These are phyloP conservation scores for Poa pratensis DNA, from an alignment of 176 grass and related monocot species.

Conservation along the genomic window DNA sequence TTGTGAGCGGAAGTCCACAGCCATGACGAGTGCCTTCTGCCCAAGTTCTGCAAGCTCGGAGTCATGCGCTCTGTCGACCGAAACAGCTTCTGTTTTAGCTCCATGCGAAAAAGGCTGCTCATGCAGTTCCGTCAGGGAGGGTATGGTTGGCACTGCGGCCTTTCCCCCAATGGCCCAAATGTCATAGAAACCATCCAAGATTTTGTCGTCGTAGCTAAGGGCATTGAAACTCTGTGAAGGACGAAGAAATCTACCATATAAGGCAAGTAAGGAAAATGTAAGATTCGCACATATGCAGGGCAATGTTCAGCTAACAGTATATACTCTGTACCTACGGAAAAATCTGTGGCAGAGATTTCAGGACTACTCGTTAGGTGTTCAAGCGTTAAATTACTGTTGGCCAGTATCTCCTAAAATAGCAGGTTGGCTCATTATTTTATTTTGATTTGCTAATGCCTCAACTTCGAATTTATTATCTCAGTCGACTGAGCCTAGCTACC, in stretches of 20 bases:
- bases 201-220: conserved; percentile 96
- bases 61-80: conserved; percentile 83
- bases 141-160: conserved; percentile 56
- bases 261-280: conserved; percentile 65
- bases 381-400: not conserved
- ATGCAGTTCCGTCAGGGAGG: conserved; percentile 76
- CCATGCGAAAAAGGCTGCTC: conserved; percentile 52
- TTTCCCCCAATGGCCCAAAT: conserved; percentile 58
- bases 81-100: conserved; percentile 74
- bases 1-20: conserved; percentile 54
- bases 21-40: conserved; percentile 68
- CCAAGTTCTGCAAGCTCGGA: conserved; percentile 68
- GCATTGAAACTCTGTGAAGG: conserved; percentile 94
- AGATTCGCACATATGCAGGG: conserved; percentile 38
- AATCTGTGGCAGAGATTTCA: conserved; percentile 29
- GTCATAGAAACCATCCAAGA: conserved; percentile 99
- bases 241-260: conserved; percentile 76
- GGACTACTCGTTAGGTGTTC: not conserved
- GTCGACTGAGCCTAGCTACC: not conserved
- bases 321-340: too few species aligned
- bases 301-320: conserved; percentile 41
- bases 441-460: not conserved
- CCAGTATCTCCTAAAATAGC: conserved; percentile 19
- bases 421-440: conserved; percentile 1
- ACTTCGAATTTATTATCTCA: not conserved